Percentiles rank a stretch among this genome's conserved stretches.
These are phyloP conservation scores for Solanum lycopersicoides DNA, from an alignment of 257 asterid species.

Conservation along the genomic window DNA sequence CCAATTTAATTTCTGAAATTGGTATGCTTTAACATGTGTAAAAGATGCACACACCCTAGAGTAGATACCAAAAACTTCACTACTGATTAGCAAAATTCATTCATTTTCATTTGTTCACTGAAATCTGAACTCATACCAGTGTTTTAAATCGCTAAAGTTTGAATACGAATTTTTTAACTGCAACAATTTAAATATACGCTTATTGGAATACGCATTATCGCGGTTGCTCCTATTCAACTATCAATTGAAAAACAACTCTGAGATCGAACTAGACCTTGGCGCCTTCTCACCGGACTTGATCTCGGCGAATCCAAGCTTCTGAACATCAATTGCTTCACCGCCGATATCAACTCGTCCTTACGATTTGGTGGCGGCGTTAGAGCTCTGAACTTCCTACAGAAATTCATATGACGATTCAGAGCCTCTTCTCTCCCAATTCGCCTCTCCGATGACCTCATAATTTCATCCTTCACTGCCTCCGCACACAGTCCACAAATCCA, in stretches of 20 bases:
- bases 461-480: constrained; percentile 77
- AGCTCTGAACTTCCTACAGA: constrained; percentile 50
- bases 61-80: too few species aligned
- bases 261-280: constrained; percentile 20
- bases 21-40: too few species aligned
- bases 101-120: background rate
- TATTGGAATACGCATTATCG: too few species aligned
- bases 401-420: constrained; percentile 55
- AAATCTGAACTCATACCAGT: background rate
- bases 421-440: constrained; percentile 63
- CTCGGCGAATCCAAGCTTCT: constrained; percentile 73
- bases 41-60: too few species aligned
- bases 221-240: background rate
- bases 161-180: too few species aligned
- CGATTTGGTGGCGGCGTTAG: constrained; percentile 47
- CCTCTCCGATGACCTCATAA: constrained; percentile 25
- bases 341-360: constrained; percentile 49
- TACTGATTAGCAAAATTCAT: background rate
- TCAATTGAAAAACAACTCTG: constrained; percentile 41
- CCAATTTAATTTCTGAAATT: too few species aligned
- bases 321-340: constrained; percentile 61
- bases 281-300: constrained; percentile 30
- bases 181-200: too few species aligned
- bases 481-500: constrained; percentile 91
- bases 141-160: too few species aligned